Percentiles rank a stretch among this genome's conserved stretches.
phyloP scores from a whole-genome alignment of 768 basidiomycete genomes.

The Suillus clintonianus region DNA sequence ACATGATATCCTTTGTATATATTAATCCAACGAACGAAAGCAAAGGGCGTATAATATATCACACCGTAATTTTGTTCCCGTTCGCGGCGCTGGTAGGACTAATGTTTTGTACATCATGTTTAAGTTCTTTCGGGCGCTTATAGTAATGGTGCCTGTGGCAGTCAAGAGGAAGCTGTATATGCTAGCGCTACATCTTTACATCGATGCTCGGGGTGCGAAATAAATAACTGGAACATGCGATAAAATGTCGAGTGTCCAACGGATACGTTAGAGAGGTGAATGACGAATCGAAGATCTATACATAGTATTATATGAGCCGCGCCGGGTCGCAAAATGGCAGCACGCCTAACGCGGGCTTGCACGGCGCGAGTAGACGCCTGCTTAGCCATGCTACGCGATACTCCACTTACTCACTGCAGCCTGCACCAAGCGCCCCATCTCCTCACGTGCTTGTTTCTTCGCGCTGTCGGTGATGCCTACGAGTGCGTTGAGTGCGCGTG shows the following conservation, averaged over 20 bases:
- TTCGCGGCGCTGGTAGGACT: too few relatives aligned
- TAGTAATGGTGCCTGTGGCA: too few relatives aligned
- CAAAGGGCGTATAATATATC: too few relatives aligned
- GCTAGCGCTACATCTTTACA: conserved; percentile 2
- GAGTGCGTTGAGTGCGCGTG: conserved; percentile 69
- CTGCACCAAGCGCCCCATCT: conserved; percentile 72
- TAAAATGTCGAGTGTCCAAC: not conserved
- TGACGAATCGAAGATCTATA: not conserved
- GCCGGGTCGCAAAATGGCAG: not conserved
- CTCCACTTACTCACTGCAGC: conserved; percentile 80
- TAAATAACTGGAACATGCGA: not conserved
- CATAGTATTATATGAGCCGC: not conserved
- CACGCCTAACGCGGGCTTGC: not conserved
- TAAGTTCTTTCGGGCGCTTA: too few relatives aligned
- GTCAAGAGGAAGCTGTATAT: not conserved
- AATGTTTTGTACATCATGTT: too few relatives aligned
- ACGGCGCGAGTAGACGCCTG: not conserved
- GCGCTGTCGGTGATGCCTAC: conserved; percentile 81
- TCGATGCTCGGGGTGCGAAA: not conserved
- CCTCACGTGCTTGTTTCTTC: conserved; percentile 78
- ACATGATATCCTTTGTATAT: too few relatives aligned
- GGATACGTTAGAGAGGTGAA: not conserved
- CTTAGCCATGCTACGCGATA: conserved; percentile 35
- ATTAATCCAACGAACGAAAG: too few relatives aligned
- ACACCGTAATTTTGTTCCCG: too few relatives aligned